Conservation (phyloP, 495 filamentous ascomycete species). For the Talaromyces adpressus region DNA sequence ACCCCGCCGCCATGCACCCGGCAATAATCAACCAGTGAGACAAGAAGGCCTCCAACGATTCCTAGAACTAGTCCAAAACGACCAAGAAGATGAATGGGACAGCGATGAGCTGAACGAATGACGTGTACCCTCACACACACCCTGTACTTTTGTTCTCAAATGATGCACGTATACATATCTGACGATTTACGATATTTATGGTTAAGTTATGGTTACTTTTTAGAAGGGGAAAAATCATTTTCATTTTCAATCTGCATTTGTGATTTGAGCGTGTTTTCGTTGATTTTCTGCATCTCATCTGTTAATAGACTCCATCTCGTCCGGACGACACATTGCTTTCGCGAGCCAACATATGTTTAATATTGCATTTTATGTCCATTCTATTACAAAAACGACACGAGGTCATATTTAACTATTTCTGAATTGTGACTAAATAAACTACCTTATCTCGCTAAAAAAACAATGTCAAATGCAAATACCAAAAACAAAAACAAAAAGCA, state of each 20-base stretch:
- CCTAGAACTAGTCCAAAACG: conserved; percentile 45
- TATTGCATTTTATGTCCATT: neutral
- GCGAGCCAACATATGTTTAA: neutral
- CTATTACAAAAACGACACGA: neutral
- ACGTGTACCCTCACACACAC: neutral
- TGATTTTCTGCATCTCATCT: neutral
- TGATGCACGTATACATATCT: neutral
- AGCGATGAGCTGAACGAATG: conserved; percentile 51
- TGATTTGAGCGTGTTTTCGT: neutral
- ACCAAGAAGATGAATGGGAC: conserved; percentile 59
- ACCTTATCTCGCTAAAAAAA: neutral
- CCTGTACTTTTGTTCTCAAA: neutral
- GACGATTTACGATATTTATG: neutral
- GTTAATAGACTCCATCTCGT: neutral
- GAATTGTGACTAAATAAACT: neutral
- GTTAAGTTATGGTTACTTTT: neutral
- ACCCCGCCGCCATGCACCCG: conserved; percentile 10
- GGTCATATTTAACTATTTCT: neutral
- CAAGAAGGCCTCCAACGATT: conserved; percentile 43
- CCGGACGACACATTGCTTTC: neutral
- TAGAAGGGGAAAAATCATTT: neutral
- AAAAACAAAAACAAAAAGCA: neutral
- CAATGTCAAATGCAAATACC: neutral
- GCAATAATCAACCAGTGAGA: conserved; percentile 1
- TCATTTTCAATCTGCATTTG: neutral